phyloP scores from a whole-genome alignment of 192 early-diverging fungal species.

The Coemansia sp. region DNA sequence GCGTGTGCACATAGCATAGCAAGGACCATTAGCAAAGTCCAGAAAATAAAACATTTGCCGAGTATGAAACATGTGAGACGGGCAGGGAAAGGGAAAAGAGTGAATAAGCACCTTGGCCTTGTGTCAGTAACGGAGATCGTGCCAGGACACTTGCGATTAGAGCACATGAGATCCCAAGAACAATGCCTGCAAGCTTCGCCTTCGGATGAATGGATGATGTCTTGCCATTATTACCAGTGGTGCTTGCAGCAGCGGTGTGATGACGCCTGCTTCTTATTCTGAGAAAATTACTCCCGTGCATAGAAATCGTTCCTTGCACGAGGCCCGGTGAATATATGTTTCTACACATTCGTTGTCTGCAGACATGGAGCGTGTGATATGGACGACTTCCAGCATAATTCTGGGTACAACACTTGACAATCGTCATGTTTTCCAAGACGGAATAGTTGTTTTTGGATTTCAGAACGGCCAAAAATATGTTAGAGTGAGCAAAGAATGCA shows the following conservation, averaged over 20 bases:
- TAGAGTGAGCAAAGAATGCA: background rate
- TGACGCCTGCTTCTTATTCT: background rate
- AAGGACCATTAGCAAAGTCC: too few species aligned
- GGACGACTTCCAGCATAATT: constrained; percentile 29
- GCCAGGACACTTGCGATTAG: constrained; percentile 10
- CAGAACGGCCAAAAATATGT: background rate
- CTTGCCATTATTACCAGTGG: constrained; percentile 9
- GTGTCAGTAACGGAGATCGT: constrained; percentile 22
- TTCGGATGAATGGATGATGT: background rate
- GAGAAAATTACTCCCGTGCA: constrained; percentile 2
- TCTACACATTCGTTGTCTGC: constrained; percentile 5
- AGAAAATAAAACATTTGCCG: background rate
- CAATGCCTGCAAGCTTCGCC: constrained; percentile 7
- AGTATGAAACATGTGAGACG: background rate
- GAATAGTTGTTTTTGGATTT: constrained; percentile 2
- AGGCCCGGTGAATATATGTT: background rate
- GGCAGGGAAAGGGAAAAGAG: background rate
- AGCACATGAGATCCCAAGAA: constrained; percentile 5
- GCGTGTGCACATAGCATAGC: background rate
- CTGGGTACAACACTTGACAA: constrained; percentile 25
- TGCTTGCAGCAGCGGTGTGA: background rate
- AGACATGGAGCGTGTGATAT: constrained; percentile 20
- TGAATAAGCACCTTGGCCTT: constrained; percentile 25
- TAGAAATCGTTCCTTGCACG: constrained; percentile 9
- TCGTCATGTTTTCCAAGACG: constrained; percentile 16